A percentile compares a stretch with the other conserved stretches of the same genome.
phyloP scores from a whole-genome alignment of 1,139 yeast genomes.

The Nakaseomyces glabratus region DNA sequence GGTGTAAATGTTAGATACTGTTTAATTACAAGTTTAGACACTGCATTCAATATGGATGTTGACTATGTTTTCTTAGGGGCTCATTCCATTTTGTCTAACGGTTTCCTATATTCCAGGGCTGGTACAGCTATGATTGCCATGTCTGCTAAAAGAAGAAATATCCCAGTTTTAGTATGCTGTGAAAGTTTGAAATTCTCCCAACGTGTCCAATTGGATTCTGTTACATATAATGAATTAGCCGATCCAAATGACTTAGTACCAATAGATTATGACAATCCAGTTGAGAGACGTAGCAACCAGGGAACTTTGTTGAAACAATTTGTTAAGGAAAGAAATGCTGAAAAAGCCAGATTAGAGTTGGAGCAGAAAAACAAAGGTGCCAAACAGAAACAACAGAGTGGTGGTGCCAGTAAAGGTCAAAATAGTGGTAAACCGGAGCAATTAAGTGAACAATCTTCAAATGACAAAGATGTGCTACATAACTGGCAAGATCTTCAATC shows the following conservation, averaged over 20 bases:
- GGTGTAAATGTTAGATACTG: conserved; percentile 67
- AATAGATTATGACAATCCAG: conserved; percentile 42
- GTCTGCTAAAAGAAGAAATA: conserved; percentile 78
- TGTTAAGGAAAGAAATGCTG: conserved; percentile 37
- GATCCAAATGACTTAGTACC: conserved; percentile 67
- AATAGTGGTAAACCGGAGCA: conserved; percentile 14
- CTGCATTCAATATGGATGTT: conserved; percentile 77
- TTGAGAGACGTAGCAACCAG: conserved; percentile 39
- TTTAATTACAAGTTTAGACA: conserved; percentile 67
- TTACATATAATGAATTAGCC: conserved; percentile 85
- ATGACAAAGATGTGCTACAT: conserved; percentile 39
- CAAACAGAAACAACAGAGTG: conserved; percentile 12
- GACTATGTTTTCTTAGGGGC: conserved; percentile 93
- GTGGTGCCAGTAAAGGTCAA: conserved; percentile 5
- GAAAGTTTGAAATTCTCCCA: conserved; percentile 93
- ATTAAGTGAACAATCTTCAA: conserved; percentile 10
- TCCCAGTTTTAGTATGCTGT: conserved; percentile 92
- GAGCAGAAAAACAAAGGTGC: conserved; percentile 22
- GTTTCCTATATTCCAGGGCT: conserved; percentile 83
- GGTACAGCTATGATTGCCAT: conserved; percentile 93
- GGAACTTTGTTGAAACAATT: conserved; percentile 63
- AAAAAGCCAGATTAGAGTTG: conserved; percentile 21
- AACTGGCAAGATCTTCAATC: conserved; percentile 58
- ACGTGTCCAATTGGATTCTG: conserved; percentile 90
- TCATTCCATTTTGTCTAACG: conserved; percentile 93